Conservation (phyloP, 768 basidiomycete species). For the Coprinopsis strossmayeri region DNA sequence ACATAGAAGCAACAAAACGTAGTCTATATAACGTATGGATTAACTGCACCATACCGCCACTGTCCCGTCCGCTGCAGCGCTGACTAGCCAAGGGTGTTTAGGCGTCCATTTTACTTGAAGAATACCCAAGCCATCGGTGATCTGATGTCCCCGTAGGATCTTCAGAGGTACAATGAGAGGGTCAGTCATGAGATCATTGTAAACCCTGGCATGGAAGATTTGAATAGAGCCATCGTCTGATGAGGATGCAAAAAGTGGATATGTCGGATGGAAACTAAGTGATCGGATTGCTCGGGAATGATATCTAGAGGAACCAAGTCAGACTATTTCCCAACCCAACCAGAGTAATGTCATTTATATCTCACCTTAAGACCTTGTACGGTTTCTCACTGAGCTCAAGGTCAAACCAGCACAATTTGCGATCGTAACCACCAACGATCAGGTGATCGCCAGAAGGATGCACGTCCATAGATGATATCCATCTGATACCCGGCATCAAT, state of each 20-base stretch:
- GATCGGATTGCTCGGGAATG: constrained; percentile 92
- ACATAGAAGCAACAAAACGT: constrained; percentile 2
- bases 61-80: constrained; percentile 88
- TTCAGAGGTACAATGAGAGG: constrained; percentile 97
- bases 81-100: constrained; percentile 88
- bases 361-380: constrained; percentile 89
- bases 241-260: constrained; percentile 93
- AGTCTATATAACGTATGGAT: constrained; percentile 12
- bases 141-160: constrained; percentile 86
- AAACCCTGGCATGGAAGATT: constrained; percentile 93
- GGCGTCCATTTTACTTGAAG: constrained; percentile 86
- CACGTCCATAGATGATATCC: constrained; percentile 97
- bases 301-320: constrained; percentile 49
- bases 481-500: constrained; percentile 88
- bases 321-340: not conserved
- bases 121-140: constrained; percentile 85
- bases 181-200: constrained; percentile 93
- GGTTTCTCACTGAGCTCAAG: constrained; percentile 94
- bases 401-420: constrained; percentile 98
- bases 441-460: constrained; percentile 95
- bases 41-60: constrained; percentile 85
- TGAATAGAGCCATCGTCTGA: constrained; percentile 98
- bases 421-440: constrained; percentile 96
- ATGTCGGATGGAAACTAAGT: constrained; percentile 87
- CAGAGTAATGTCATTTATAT: constrained; percentile 9